phyloP scores from a whole-genome alignment of 805 yeast genomes.

The Torulaspora microellipsoides region DNA sequence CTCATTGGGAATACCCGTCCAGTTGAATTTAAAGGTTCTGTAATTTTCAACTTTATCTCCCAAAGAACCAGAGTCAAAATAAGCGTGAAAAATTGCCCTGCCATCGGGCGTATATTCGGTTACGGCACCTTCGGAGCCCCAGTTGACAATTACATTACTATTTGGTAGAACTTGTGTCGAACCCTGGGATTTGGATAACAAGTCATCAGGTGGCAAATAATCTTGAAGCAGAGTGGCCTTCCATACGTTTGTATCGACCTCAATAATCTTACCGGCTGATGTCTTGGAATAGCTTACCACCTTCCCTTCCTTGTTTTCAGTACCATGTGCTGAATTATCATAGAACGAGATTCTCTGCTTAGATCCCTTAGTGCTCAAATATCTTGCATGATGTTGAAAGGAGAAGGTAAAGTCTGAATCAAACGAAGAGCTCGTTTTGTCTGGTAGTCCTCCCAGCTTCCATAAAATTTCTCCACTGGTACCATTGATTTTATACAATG shows the following conservation, averaged over 20 bases:
- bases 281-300: constrained; percentile 21
- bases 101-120: constrained; percentile 34
- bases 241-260: constrained; percentile 30
- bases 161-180: constrained; percentile 31
- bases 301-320: constrained; percentile 32
- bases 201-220: constrained; percentile 26
- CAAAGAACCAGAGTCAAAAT: constrained; percentile 31
- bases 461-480: constrained; percentile 36
- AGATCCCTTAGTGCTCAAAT: constrained; percentile 15
- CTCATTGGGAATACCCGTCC: constrained; percentile 37
- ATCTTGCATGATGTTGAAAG: constrained; percentile 38
- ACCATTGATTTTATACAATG: constrained; percentile 37
- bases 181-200: constrained; percentile 22
- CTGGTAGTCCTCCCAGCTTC: constrained; percentile 24
- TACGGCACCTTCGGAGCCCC: constrained; percentile 40
- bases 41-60: constrained; percentile 33
- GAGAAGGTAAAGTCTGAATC: constrained; percentile 33
- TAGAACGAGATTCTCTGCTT: constrained; percentile 35
- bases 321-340: constrained; percentile 39
- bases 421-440: constrained; percentile 15
- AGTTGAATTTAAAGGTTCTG: constrained; percentile 36
- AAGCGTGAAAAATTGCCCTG: constrained; percentile 34
- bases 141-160: constrained; percentile 36
- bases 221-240: constrained; percentile 28
- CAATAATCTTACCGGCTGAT: constrained; percentile 37